Evolutionary conservation across 1,284 basidiomycete genomes (phyloP), one percentile per base, ranked within the genome.

Genomic region (Sutorius eximius): DNA sequence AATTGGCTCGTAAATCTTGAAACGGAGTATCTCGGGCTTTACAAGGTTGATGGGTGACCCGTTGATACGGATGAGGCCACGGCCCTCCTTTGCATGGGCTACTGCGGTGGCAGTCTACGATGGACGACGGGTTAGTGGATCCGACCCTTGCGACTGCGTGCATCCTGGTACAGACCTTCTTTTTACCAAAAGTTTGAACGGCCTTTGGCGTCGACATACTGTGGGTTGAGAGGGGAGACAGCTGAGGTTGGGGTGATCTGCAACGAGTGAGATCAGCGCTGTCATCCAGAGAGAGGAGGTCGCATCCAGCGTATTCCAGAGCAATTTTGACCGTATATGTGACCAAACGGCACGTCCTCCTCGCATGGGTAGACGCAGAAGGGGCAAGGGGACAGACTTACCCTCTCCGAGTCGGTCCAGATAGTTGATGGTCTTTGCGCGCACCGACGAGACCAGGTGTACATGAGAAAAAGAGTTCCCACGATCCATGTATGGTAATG

Each of bases 161-260:
- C 29, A 34, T 34, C 44, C 13, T 5, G n/a, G 51, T 32, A 73
- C 84, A 62, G 71, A 84, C 91, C 89, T 96, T 96, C 88, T 97
- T 97, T 91, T 97, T 97, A 78, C 94, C 94, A 79, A 97, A 97
- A 62, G 92, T 95, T 76, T 97, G 95, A 66, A 97, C 93, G 80
- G 93, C 90, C 79, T 91, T 90, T 66, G 76, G 75, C 75, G 86
- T 77, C 65, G 87, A 83, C 88, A 91, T 91, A 76, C 76, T 83
- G 69, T 59, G 37, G 61, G 51, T 59, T 49, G 52, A 43, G 22
- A 57, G 48, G 53, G 53, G 55, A 59, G 56, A 33, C 38, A 56
- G 53, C 49, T 49, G 45, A 53, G 52, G 55, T 49, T 56, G 45
- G 33, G 49, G 49, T 41, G 51, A 49, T 60, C 70, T 72, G 50